Percentiles rank a stretch among this genome's conserved stretches.
These are phyloP conservation scores for Pholiota microspora DNA, from an alignment of 768 basidiomycete genomes.

Conservation along the genomic window DNA sequence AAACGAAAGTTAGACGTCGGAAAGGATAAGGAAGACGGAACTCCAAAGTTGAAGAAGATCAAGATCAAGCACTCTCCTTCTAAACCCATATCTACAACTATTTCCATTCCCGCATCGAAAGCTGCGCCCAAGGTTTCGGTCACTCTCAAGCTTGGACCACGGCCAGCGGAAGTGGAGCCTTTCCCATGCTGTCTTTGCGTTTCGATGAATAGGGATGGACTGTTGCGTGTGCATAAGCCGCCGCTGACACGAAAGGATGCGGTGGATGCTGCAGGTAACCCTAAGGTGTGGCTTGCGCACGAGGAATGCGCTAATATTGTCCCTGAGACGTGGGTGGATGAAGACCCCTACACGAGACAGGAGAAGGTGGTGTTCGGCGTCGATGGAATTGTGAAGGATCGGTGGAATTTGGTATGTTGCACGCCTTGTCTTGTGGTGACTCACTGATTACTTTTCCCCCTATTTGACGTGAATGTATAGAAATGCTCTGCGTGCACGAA, in stretches of 20 bases:
- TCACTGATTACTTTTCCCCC: background rate
- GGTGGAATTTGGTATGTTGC: constrained; percentile 84
- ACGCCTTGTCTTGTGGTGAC: background rate
- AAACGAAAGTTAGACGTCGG: constrained; percentile 40
- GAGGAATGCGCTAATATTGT: constrained; percentile 76
- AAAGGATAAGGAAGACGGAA: constrained; percentile 20
- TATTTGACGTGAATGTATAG: constrained; percentile 36
- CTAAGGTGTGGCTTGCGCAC: constrained; percentile 72
- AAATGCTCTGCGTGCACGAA: constrained; percentile 91
- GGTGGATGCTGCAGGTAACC: constrained; percentile 42
- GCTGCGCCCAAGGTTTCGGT: constrained; percentile 44
- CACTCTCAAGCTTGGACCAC: constrained; percentile 67
- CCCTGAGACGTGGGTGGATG: constrained; percentile 92
- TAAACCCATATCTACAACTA: constrained; percentile 18
- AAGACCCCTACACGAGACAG: constrained; percentile 36
- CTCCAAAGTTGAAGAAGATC: constrained; percentile 48
- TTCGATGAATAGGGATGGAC: constrained; percentile 46
- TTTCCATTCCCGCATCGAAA: constrained; percentile 17
- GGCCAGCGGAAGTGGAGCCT: constrained; percentile 49
- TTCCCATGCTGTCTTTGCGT: constrained; percentile 74
- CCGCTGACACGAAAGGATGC: constrained; percentile 55
- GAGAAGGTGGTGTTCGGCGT: constrained; percentile 76
- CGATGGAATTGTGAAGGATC: constrained; percentile 82
- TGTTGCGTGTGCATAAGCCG: constrained; percentile 68
- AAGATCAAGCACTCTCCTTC: constrained; percentile 37